These are phyloP conservation scores for Euptelea pleiosperma DNA, from an alignment of 164 flowering plant genomes.

Conservation along the genomic window DNA sequence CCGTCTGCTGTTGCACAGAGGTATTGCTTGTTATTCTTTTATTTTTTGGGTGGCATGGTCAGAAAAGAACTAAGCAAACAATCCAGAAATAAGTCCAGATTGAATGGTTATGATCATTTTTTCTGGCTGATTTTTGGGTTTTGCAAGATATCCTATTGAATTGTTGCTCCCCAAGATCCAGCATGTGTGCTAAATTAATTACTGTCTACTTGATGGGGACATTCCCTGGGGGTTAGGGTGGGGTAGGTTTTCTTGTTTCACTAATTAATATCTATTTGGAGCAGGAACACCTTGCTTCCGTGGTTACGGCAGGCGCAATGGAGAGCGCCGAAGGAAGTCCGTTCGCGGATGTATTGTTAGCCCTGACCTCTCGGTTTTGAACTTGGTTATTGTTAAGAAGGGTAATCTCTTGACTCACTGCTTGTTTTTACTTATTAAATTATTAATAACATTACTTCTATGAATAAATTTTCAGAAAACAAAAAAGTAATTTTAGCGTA, in stretches of 20 bases:
- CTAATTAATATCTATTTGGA: neutral
- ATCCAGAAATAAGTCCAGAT: too few relatives aligned
- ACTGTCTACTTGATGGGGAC: neutral
- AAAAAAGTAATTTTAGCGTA: too few relatives aligned
- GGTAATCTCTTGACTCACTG: slow-evolving; percentile 13
- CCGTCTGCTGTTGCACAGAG: slow-evolving; percentile 41
- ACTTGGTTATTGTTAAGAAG: slow-evolving; percentile 49
- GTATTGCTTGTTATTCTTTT: slow-evolving; percentile 11
- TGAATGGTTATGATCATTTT: too few relatives aligned
- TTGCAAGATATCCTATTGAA: too few relatives aligned
- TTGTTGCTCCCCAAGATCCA: too few relatives aligned
- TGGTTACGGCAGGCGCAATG: slow-evolving; percentile 47
- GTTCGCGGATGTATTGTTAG: slow-evolving; percentile 50
- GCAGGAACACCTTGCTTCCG: slow-evolving; percentile 49
- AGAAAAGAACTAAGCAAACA: too few relatives aligned
- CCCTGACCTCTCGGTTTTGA: slow-evolving; percentile 44
- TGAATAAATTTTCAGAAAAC: too few relatives aligned
- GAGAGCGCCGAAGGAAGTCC: slow-evolving; percentile 46
- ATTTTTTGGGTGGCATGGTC: too few relatives aligned
- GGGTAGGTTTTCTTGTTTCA: neutral
- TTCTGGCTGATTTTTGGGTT: too few relatives aligned
- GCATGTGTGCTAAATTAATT: neutral
- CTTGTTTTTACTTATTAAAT: too few relatives aligned
- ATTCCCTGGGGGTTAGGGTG: neutral
- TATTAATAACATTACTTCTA: too few relatives aligned